phyloP scores from a whole-genome alignment of 352 stramenopile species.

The Globisporangium nodosum region DNA sequence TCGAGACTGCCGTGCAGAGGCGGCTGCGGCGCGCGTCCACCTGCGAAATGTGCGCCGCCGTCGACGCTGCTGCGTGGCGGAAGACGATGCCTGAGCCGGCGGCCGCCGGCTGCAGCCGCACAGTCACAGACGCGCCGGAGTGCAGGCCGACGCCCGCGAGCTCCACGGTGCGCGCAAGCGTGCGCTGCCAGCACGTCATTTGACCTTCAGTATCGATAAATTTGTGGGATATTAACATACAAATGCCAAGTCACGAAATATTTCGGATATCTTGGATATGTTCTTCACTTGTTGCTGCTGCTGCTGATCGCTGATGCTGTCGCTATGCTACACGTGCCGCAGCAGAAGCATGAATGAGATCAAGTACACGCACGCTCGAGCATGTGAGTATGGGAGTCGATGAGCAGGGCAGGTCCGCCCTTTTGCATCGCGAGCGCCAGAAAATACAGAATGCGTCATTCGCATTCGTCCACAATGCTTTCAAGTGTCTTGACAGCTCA shows the following conservation, averaged over 20 bases:
- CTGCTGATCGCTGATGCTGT: no score
- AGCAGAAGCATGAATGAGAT: no score
- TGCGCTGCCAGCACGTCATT: conserved; percentile 31
- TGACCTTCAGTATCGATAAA: neutral
- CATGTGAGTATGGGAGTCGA: no score
- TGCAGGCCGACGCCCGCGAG: conserved; percentile 61
- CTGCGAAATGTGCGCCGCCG: conserved; percentile 26
- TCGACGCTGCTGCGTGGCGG: conserved; percentile 5
- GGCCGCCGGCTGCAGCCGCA: conserved; percentile 30
- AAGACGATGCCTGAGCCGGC: conserved; percentile 31
- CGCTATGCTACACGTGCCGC: no score
- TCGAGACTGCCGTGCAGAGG: conserved; percentile 51
- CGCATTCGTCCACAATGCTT: no score
- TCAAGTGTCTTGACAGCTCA: no score
- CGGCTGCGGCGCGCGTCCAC: conserved; percentile 37
- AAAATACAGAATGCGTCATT: no score
- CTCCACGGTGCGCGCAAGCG: conserved; percentile 35
- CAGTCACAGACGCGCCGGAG: conserved; percentile 26
- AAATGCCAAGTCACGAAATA: neutral
- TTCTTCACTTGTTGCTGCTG: no score
- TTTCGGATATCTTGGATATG: no score
- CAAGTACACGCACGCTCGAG: no score
- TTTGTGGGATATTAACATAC: neutral
- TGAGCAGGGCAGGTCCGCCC: no score
- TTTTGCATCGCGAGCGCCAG: no score